A percentile compares a stretch with the other conserved stretches of the same genome.
These are phyloP conservation scores for Suillus americanus DNA, from an alignment of 768 basidiomycete genomes.

Conservation along the genomic window DNA sequence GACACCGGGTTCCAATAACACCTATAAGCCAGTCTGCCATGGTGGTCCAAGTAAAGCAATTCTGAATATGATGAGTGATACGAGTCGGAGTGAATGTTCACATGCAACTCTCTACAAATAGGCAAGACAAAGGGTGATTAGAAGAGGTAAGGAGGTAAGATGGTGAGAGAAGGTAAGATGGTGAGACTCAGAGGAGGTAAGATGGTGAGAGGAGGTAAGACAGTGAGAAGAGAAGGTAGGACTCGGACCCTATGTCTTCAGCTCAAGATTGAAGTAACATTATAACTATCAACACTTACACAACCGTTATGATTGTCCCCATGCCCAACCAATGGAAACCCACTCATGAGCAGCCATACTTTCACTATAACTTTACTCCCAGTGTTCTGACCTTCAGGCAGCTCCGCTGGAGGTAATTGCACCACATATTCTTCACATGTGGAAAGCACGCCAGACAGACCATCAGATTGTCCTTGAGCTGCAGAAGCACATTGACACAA, in stretches of 20 bases:
- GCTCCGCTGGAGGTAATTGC: conserved; percentile 14
- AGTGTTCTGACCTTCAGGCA: conserved; percentile 6
- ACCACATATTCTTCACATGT: conserved; percentile 16
- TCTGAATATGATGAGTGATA: too few species aligned
- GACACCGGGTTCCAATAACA: too few species aligned
- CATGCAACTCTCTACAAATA: neutral
- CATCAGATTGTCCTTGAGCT: conserved; percentile 23
- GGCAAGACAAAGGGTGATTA: neutral
- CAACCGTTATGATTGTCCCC: neutral
- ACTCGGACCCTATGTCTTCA: too few species aligned
- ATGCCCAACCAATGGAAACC: conserved; percentile 7
- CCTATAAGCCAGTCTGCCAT: too few species aligned
- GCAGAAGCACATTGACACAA: conserved; percentile 22
- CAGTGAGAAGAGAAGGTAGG: too few species aligned
- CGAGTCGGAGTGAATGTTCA: too few species aligned
- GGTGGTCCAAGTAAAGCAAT: too few species aligned
- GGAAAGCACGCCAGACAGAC: conserved; percentile 27
- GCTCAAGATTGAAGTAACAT: neutral
- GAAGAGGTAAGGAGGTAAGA: too few species aligned
- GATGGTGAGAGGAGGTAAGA: too few species aligned
- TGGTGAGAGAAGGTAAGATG: too few species aligned
- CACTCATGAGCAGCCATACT: conserved; percentile 1
- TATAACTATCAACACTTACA: neutral
- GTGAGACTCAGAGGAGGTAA: too few species aligned
- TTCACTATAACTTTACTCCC: neutral